Evolutionary conservation across 192 early-diverging fungal species (phyloP), one percentile per base, ranked within the genome.

Genomic region (Lobulomyces angularis): DNA sequence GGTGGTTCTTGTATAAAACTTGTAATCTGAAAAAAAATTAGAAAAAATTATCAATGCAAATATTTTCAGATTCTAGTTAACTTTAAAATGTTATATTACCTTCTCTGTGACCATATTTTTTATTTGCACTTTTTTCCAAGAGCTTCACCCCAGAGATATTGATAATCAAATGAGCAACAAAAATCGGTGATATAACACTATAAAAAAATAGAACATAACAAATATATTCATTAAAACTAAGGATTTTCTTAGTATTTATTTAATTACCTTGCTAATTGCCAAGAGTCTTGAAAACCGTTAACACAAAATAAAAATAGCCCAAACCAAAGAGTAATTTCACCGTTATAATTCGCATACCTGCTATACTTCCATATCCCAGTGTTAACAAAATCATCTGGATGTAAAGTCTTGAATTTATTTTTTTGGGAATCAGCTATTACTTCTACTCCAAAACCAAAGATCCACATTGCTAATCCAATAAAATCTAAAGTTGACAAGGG

Each of bases 261-360:
- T n/a, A n/a, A n/a, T n/a, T n/a, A n/a, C 36, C 45, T 29, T 12
- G 69, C 56, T 53, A 53, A 72, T 31, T 69, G 58, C 69, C 69
- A 69, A 6, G 16, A 2, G 25, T 65, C 62, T 5, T 52, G 48
- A 20, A 72, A 59, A 2, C 69, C 69, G 18, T 32, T 48, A 9
- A 51, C 48, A 34, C 55, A 57, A 26, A 72, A 50, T 14, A 69
- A 33, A 36, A 66, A 69, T 48, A 65, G 50, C 17, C 71, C 71
- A 27, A 59, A 32, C 71, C 71, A 74, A 19, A 74, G 46, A 7
- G 49, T 35, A 14, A 67, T 41, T 42, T 74, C 71, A 24, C 71
- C 71, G 53, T 58, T 58, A 50, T 72, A 72, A 44, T 72, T 72
- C 6, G 69, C 53, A 33, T 61, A 68, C 2, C 65, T 53, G 6